phyloP scores from a whole-genome alignment of 257 asterid species.

The Rehmannia glutinosa region DNA sequence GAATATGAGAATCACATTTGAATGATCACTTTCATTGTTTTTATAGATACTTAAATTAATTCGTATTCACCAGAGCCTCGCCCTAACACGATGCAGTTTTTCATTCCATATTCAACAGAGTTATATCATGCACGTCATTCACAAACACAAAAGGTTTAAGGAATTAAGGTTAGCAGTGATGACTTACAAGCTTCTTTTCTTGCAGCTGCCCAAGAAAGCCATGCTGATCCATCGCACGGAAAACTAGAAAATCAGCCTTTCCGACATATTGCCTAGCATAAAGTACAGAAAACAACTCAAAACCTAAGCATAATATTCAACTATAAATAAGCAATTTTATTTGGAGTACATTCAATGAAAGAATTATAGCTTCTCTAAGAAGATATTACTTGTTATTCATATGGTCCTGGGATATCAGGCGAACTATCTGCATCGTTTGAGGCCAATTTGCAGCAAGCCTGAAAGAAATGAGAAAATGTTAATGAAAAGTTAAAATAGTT shows the following conservation, averaged over 20 bases:
- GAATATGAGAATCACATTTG: slow-evolving; percentile 12
- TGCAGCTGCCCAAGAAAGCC: slow-evolving; percentile 87
- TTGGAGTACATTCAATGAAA: slow-evolving; percentile 11
- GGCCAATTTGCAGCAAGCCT: slow-evolving; percentile 98
- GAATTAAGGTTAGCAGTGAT: slow-evolving; percentile 5
- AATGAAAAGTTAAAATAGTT: not conserved
- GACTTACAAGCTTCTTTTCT: slow-evolving; percentile 90
- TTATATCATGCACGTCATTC: too few species aligned
- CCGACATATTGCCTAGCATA: slow-evolving; percentile 69
- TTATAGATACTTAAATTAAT: too few species aligned
- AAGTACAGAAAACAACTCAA: not conserved
- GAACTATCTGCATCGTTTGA: slow-evolving; percentile 75
- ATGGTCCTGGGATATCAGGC: slow-evolving; percentile 82
- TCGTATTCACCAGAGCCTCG: too few species aligned
- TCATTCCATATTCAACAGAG: too few species aligned
- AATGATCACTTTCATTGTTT: not conserved
- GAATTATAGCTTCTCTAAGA: slow-evolving; percentile 2
- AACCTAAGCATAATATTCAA: not conserved
- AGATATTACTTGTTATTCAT: slow-evolving; percentile 80
- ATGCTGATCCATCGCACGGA: slow-evolving; percentile 90
- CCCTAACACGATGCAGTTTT: too few species aligned
- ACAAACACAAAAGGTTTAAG: not conserved
- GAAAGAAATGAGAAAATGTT: slow-evolving; percentile 13
- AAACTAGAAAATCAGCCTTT: slow-evolving; percentile 79
- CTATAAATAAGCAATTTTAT: not conserved